Evolutionary conservation across 1,284 basidiomycete genomes (phyloP).

Genomic region (Termitomyces sp.): DNA sequence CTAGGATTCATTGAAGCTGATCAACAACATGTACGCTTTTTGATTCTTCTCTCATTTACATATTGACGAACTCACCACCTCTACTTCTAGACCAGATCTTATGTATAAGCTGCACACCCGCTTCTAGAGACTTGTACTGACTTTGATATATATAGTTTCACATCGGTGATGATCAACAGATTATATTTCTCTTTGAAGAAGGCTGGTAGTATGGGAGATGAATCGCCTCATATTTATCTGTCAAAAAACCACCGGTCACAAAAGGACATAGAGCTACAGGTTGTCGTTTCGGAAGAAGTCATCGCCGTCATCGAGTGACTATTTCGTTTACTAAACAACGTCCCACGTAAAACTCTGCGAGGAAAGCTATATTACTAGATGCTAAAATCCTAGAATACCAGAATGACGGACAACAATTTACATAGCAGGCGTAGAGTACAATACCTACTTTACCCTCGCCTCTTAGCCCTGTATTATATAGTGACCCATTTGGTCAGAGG

Average conservation of each 20-base stretch:
- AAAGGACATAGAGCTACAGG: slow-evolving; percentile 6
- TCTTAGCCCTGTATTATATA: too few relatives aligned
- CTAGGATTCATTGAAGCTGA: slow-evolving; percentile 4
- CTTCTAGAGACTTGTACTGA: not conserved
- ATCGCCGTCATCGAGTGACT: slow-evolving; percentile 4
- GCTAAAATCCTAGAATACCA: too few relatives aligned
- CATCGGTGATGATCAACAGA: slow-evolving; percentile 18
- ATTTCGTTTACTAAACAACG: too few relatives aligned
- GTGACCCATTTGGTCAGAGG: not conserved
- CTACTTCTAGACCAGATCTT: slow-evolving; percentile 10
- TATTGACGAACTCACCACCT: not conserved
- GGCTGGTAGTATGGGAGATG: slow-evolving; percentile 7
- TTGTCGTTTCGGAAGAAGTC: slow-evolving; percentile 8
- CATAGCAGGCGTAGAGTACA: too few relatives aligned
- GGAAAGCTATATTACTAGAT: too few relatives aligned
- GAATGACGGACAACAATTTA: too few relatives aligned
- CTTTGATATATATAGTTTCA: slow-evolving; percentile 11
- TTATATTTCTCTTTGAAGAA: slow-evolving; percentile 17
- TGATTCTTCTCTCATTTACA: not conserved
- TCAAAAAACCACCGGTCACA: not conserved
- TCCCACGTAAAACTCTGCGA: too few relatives aligned
- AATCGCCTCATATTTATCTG: not conserved
- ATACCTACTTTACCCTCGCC: too few relatives aligned
- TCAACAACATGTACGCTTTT: slow-evolving; percentile 15
- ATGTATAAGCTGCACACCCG: slow-evolving; percentile 8